Conservation (phyloP, 257 asterid genomes). For the Sherardia arvensis region DNA sequence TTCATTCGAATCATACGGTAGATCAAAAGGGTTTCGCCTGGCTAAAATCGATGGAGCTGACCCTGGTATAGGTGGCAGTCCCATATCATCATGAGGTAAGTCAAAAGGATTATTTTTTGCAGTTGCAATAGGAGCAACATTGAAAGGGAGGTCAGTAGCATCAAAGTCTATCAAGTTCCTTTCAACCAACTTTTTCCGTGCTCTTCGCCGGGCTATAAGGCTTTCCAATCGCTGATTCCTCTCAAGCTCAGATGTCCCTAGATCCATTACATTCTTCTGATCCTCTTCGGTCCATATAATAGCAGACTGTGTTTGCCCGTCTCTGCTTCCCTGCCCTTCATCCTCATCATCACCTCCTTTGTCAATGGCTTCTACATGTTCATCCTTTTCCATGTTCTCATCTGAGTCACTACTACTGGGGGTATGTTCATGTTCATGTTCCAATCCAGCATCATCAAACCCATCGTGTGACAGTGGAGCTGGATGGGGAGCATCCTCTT, state of each 20-base stretch:
- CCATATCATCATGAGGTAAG: slow-evolving; percentile 32
- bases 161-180: slow-evolving; percentile 76
- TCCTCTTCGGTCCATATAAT: slow-evolving; percentile 92
- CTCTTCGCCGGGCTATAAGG: slow-evolving; percentile 71
- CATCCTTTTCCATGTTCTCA: slow-evolving; percentile 46
- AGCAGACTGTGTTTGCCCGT: slow-evolving; percentile 40
- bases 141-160: slow-evolving; percentile 51
- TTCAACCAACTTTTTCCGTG: slow-evolving; percentile 50
- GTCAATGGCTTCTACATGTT: slow-evolving; percentile 37
- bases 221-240: slow-evolving; percentile 83
- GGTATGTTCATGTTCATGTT: slow-evolving; percentile 36
- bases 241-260: slow-evolving; percentile 82
- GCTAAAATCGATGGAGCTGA: slow-evolving; percentile 85
- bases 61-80: slow-evolving; percentile 80
- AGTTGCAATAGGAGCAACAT: slow-evolving; percentile 56
- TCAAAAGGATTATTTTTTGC: slow-evolving; percentile 67
- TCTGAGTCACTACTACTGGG: slow-evolving; percentile 39
- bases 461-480: slow-evolving; percentile 28
- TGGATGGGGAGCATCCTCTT: slow-evolving; percentile 44
- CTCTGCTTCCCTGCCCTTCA: slow-evolving; percentile 37
- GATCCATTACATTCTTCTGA: slow-evolving; percentile 86
- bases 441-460: slow-evolving; percentile 48
- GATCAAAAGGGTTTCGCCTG: slow-evolving; percentile 74
- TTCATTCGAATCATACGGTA: slow-evolving; percentile 76
- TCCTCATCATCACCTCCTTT: slow-evolving; percentile 57